Evolutionary conservation across 257 asterid genomes (phyloP).

Genomic region (Solanum pinnatisectum): DNA sequence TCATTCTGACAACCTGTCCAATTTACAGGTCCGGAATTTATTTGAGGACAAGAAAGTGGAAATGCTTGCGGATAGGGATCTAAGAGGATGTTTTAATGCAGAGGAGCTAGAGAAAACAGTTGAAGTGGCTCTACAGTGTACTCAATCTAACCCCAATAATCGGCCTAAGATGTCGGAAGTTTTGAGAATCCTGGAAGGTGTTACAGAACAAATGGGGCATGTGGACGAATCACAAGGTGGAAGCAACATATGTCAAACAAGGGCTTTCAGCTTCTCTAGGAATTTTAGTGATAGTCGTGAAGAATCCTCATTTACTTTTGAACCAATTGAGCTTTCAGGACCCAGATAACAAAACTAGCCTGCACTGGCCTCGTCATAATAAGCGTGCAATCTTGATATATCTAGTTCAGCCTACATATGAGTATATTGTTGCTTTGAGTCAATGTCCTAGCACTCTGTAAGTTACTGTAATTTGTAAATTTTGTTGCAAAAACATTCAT

Average conservation of each 20-base stretch:
- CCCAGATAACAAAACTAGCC: constrained; percentile 36
- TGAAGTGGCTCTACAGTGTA: constrained; percentile 54
- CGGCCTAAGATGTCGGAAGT: constrained; percentile 78
- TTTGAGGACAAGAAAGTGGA: constrained; percentile 53
- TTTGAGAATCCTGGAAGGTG: constrained; percentile 46
- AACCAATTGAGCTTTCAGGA: constrained; percentile 91
- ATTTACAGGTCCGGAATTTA: constrained; percentile 46
- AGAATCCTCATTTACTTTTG: constrained; percentile 64
- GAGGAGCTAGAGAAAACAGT: constrained; percentile 57
- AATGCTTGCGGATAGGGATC: constrained; percentile 62
- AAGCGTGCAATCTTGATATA: background rate
- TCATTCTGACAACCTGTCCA: background rate
- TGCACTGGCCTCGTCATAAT: background rate
- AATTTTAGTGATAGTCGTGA: constrained; percentile 46
- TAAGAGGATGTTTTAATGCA: constrained; percentile 39
- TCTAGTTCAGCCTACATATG: background rate
- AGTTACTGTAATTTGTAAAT: background rate
- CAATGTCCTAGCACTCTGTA: background rate
- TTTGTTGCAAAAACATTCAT: background rate
- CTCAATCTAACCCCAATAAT: constrained; percentile 55
- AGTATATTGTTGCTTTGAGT: background rate
- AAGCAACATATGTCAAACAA: constrained; percentile 32
- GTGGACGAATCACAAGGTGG: constrained; percentile 36
- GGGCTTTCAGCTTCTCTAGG: constrained; percentile 54
- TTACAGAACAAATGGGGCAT: constrained; percentile 35